Base-by-base conservation (phyloP, 75 land plant genomes). In the Cryptomeria japonica region DNA sequence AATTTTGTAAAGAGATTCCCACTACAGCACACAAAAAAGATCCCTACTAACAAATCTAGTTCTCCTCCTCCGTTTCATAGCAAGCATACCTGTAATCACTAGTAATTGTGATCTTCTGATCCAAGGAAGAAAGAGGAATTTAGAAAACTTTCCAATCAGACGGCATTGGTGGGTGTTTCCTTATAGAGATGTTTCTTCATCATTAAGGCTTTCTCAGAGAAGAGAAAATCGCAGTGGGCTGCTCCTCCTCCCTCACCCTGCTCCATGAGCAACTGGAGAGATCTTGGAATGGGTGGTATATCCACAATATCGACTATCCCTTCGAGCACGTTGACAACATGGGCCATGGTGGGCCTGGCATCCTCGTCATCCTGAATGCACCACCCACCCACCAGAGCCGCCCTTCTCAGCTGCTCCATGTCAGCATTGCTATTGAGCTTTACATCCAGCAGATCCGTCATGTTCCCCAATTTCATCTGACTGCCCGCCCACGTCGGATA, bases 301-400 rank as follows among this genome's bases (percentile, higher is more conserved):
- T 46, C 47, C 11, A 82, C 84, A 16, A 96, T 91, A 58, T 92
- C 94, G 31, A 91, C 90, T 2, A 87, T 89, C 18, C 98, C 98
- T 86, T 96, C 96, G 16, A 96, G 89, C 96, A 96, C 94, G 88
- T 94, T 91, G 2, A 91, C 97, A 70, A 94, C 98, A 46, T 94
- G 92, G n/a, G 91, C 92, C 97, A 95, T 95, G 28, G 97, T 87
- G 0, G 97, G 98, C 70, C 98, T 85, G 76, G 75, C 36, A 39
- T 90, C 89, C 2, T 93, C 93, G 53, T 91, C 89, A 32, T 91
- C 95, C 87, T 96, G 98, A 34, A 96, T 86, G 87, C 98, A 96
- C 95, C 97, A 95, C 75, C 96, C 90, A 5, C 97, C 97, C 34
- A 92, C 90, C 85, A 90, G 88, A 80, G 92, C 93, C 91, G 91